Conservation (phyloP, 768 basidiomycete species). For the Suillus luteus region DNA sequence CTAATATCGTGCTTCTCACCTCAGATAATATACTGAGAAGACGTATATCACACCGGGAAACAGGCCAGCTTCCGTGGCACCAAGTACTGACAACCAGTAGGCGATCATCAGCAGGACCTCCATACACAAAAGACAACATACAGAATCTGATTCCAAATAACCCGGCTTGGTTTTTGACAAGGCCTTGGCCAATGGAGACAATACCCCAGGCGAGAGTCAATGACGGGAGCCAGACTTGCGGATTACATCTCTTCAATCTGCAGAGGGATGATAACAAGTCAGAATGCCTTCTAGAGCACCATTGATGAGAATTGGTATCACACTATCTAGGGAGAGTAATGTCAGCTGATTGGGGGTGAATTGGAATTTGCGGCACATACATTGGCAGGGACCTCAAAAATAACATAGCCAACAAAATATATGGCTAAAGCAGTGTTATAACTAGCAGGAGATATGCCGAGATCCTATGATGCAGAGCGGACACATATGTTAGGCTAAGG, state of each 20-base stretch:
- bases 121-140: constrained; percentile 28
- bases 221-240: constrained; percentile 60
- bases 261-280: constrained; percentile 5
- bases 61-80: constrained; percentile 58
- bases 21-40: constrained; percentile 60
- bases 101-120: not conserved
- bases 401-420: constrained; percentile 61
- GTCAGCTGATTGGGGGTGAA: not conserved
- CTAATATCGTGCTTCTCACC: constrained; percentile 27
- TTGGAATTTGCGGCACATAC: constrained; percentile 30
- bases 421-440: constrained; percentile 61
- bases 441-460: constrained; percentile 48
- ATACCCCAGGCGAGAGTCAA: constrained; percentile 63
- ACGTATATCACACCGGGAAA: constrained; percentile 61
- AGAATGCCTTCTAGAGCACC: constrained; percentile 1
- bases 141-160: constrained; percentile 57
- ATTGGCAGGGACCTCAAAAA: constrained; percentile 63
- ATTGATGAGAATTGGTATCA: constrained; percentile 20
- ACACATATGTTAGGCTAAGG: not conserved
- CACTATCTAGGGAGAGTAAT: constrained; percentile 21
- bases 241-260: constrained; percentile 60
- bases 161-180: constrained; percentile 54
- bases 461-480: constrained; percentile 39
- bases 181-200: constrained; percentile 53
- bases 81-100: constrained; percentile 44